Conservation (phyloP, 495 filamentous ascomycete genomes). For the Penicillium herquei region DNA sequence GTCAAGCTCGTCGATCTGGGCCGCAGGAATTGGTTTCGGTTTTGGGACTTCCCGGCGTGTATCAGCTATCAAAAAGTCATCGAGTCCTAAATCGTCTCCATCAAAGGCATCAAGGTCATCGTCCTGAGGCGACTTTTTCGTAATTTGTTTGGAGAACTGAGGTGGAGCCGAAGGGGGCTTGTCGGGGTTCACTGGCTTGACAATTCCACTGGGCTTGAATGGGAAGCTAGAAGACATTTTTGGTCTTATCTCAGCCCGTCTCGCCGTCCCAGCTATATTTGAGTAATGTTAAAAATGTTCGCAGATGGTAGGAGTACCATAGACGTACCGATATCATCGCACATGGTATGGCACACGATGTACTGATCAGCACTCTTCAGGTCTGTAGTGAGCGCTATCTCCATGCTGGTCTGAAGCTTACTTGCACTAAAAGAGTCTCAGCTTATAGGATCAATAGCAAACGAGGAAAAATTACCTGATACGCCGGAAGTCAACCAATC, state of each 20-base stretch:
- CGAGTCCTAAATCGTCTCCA: constrained; percentile 56
- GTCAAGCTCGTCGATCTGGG: constrained; percentile 11
- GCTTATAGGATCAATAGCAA: not conserved
- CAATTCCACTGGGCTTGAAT: not conserved
- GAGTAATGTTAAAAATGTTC: constrained; percentile 1
- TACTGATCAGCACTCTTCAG: constrained; percentile 55
- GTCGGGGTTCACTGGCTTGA: not conserved
- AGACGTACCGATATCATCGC: constrained; percentile 75
- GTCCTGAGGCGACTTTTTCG: not conserved
- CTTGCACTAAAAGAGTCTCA: constrained; percentile 48
- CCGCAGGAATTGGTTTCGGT: not conserved
- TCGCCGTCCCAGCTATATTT: constrained; percentile 69
- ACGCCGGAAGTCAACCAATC: constrained; percentile 73
- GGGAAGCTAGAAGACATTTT: constrained; percentile 60
- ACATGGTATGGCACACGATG: constrained; percentile 74
- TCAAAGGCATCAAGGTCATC: constrained; percentile 47
- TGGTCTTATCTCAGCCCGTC: constrained; percentile 59
- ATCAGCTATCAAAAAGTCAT: constrained; percentile 50
- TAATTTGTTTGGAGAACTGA: not conserved
- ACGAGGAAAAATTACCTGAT: constrained; percentile 44
- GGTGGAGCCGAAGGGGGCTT: not conserved
- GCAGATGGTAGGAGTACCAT: not conserved
- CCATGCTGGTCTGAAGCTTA: constrained; percentile 61
- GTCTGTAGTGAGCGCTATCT: constrained; percentile 59
- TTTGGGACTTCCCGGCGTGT: constrained; percentile 2